Evolutionary conservation across 2,329 filamentous ascomycete species (phyloP).

Genomic region (Neoascochyta sp.): DNA sequence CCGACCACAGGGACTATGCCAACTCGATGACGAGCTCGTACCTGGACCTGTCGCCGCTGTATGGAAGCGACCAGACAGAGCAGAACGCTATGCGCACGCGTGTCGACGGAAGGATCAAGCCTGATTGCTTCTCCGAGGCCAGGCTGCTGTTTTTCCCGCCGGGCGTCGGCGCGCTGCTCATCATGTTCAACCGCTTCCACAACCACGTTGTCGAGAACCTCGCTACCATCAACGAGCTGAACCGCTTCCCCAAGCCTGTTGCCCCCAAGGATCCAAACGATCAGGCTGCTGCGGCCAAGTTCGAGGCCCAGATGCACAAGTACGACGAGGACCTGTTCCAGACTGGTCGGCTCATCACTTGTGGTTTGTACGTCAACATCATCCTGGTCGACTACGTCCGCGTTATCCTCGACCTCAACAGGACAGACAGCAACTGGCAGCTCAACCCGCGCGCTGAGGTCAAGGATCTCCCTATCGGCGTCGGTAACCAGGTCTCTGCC

Average conservation of each 20-base stretch:
- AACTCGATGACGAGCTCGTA: constrained; percentile 69
- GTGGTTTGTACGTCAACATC: constrained; percentile 53
- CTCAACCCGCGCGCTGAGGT: constrained; percentile 72
- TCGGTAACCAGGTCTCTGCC: constrained; percentile 78
- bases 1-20: constrained; percentile 59
- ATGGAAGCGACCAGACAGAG: constrained; percentile 65
- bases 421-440: constrained; percentile 73
- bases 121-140: constrained; percentile 65
- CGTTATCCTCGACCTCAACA: constrained; percentile 58
- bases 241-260: constrained; percentile 66
- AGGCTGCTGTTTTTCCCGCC: constrained; percentile 64
- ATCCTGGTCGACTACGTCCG: constrained; percentile 53
- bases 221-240: constrained; percentile 79
- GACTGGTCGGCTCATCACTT: constrained; percentile 51
- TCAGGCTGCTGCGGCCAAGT: constrained; percentile 15
- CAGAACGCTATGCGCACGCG: constrained; percentile 63
- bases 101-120: constrained; percentile 65
- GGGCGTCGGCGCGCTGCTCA: constrained; percentile 63
- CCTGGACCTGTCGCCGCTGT: constrained; percentile 68
- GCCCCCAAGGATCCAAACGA: constrained; percentile 35
- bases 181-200: constrained; percentile 73
- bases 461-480: constrained; percentile 61
- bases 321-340: constrained; percentile 51
- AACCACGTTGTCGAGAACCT: constrained; percentile 80
- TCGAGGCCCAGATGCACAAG: constrained; percentile 33